phyloP scores from a whole-genome alignment of 148 eudicot genomes.

The Fagopyrum esculentum region DNA sequence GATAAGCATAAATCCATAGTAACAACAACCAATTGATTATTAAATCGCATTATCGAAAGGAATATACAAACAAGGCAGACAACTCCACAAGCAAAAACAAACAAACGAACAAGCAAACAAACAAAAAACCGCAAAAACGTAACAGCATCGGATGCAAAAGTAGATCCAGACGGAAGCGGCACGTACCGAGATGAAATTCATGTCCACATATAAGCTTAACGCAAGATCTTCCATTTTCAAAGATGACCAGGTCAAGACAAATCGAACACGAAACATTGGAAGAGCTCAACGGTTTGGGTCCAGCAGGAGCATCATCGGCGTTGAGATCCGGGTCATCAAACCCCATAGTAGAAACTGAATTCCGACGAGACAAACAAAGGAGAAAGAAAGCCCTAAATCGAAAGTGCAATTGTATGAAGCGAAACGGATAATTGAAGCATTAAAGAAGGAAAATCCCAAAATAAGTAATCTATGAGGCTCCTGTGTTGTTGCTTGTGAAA shows the following conservation, averaged over 20 bases:
- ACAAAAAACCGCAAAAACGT: neutral
- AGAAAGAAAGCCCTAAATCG: slow-evolving; percentile 20
- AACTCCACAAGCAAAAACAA: neutral
- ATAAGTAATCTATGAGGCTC: neutral
- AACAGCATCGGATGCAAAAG: neutral
- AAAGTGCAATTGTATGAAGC: neutral
- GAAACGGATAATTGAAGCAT: neutral
- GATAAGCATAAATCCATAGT: neutral
- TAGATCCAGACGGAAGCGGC: neutral
- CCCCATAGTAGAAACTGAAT: slow-evolving; percentile 34
- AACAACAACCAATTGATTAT: neutral
- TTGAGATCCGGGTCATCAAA: slow-evolving; percentile 42
- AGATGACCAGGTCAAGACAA: slow-evolving; percentile 66
- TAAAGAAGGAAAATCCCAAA: neutral
- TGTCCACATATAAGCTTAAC: slow-evolving; percentile 95
- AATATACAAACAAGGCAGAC: neutral
- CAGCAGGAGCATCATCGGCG: slow-evolving; percentile 27
- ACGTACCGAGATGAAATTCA: slow-evolving; percentile 83
- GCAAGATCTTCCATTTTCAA: slow-evolving; percentile 74
- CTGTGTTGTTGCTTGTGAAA: neutral
- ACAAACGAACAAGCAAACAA: neutral
- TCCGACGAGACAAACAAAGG: neutral
- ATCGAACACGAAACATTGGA: slow-evolving; percentile 63
- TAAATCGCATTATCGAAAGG: neutral
- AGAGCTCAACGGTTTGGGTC: slow-evolving; percentile 27